Conservation (phyloP, 306 rosid genomes). For the Lotus japonicus region DNA sequence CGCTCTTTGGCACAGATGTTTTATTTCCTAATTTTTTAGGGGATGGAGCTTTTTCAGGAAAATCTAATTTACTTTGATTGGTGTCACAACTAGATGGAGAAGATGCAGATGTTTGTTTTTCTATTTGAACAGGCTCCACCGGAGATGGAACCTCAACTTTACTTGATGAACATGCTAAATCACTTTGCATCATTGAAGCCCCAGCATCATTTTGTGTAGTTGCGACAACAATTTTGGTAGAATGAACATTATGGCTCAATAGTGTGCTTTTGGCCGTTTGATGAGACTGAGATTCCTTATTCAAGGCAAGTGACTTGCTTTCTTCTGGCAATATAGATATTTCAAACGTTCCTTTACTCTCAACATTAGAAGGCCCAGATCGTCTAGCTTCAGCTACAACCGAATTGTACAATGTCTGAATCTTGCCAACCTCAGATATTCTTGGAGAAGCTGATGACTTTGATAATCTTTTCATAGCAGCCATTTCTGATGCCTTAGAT, state of each 20-base stretch:
- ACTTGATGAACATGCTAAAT: slow-evolving; percentile 30
- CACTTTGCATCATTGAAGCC: slow-evolving; percentile 27
- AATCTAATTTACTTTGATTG: slow-evolving; percentile 31
- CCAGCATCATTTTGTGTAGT: slow-evolving; percentile 13
- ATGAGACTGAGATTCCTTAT: slow-evolving; percentile 32
- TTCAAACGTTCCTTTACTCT: slow-evolving; percentile 42
- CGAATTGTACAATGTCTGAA: slow-evolving; percentile 80
- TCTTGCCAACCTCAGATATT: slow-evolving; percentile 90
- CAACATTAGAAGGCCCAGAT: slow-evolving; percentile 42
- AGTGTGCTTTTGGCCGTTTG: slow-evolving; percentile 34
- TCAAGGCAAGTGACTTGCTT: slow-evolving; percentile 32
- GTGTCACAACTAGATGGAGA: slow-evolving; percentile 26
- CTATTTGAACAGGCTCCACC: slow-evolving; percentile 25
- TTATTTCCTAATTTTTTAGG: slow-evolving; percentile 56
- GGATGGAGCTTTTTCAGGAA: slow-evolving; percentile 36
- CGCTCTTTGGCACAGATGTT: slow-evolving; percentile 39
- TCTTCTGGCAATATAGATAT: slow-evolving; percentile 57
- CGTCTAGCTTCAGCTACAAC: slow-evolving; percentile 70
- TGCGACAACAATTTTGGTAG: slow-evolving; percentile 32
- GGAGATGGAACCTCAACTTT: slow-evolving; percentile 35
- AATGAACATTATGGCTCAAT: slow-evolving; percentile 33
- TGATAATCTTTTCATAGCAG: slow-evolving; percentile 84
- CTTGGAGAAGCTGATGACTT: slow-evolving; percentile 70
- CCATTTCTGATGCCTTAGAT: slow-evolving; percentile 99
- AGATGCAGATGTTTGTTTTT: slow-evolving; percentile 27